Evolutionary conservation across 1,139 yeast genomes (phyloP).

Genomic region (Yamadazyma taylorii): DNA sequence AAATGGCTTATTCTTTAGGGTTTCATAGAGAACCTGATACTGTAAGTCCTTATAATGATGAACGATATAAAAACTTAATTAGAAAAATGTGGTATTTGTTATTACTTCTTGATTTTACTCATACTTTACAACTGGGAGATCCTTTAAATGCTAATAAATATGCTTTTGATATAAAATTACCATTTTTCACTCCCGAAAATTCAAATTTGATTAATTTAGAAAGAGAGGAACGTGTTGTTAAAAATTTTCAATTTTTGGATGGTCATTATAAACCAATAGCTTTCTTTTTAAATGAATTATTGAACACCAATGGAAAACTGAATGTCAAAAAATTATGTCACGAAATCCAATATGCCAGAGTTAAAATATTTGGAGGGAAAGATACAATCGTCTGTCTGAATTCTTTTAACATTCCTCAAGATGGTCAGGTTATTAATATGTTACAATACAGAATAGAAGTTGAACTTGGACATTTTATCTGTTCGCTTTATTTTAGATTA

Average conservation of each 20-base stretch:
- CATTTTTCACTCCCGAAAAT: conserved; percentile 15
- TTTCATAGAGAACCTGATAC: conserved; percentile 42
- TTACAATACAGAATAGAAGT: conserved; percentile 24
- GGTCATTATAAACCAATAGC: conserved; percentile 14
- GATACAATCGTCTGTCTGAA: neutral
- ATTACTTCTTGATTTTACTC: conserved; percentile 36
- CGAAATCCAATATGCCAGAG: conserved; percentile 11
- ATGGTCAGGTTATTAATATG: conserved; percentile 3
- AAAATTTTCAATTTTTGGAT: conserved; percentile 11
- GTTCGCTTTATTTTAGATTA: conserved; percentile 29
- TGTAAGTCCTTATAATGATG: conserved; percentile 17
- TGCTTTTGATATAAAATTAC: conserved; percentile 36
- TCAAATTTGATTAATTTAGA: conserved; percentile 28
- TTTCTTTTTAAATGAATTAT: conserved; percentile 13
- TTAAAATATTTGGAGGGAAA: conserved; percentile 8
- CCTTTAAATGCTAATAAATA: conserved; percentile 29
- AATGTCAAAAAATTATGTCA: conserved; percentile 13
- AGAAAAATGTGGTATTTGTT: conserved; percentile 23
- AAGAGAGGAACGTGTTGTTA: conserved; percentile 23
- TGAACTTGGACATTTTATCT: conserved; percentile 31
- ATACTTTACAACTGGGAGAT: conserved; percentile 40
- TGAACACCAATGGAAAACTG: conserved; percentile 11
- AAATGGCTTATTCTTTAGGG: conserved; percentile 47
- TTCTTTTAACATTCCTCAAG: too few relatives aligned
- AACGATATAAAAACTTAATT: conserved; percentile 30